phyloP scores from a whole-genome alignment of 2,329 filamentous ascomycete genomes.

The Fusarium odoratissimum region DNA sequence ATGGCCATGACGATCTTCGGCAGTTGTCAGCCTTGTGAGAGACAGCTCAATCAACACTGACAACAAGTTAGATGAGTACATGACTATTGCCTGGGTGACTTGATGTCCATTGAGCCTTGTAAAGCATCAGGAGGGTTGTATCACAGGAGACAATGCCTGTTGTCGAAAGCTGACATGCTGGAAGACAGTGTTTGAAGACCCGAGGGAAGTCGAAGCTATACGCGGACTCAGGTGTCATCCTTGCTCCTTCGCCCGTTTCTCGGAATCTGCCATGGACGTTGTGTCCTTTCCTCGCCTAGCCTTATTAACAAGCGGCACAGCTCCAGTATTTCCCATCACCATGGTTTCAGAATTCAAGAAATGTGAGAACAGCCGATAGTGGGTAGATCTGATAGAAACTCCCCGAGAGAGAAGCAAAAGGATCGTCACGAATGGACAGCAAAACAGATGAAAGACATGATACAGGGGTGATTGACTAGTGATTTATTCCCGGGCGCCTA shows the following conservation, averaged over 20 bases:
- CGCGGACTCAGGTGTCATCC: background rate
- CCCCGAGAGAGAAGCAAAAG: background rate
- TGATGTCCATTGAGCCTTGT: background rate
- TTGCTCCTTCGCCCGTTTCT: conserved; percentile 3
- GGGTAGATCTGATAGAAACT: background rate
- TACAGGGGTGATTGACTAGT: background rate
- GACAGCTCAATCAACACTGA: background rate
- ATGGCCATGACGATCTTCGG: conserved; percentile 16
- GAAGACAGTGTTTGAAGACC: background rate
- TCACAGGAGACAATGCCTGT: background rate
- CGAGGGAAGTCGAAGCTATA: background rate
- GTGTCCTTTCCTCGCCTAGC: conserved; percentile 21
- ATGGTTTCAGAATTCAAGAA: conserved; percentile 19
- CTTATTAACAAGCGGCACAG: background rate
- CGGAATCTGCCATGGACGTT: background rate
- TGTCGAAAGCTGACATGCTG: background rate
- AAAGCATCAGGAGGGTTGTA: background rate
- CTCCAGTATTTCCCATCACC: background rate
- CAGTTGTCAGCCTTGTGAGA: background rate
- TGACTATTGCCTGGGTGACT: background rate
- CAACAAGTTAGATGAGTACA: background rate
- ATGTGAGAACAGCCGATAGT: background rate
- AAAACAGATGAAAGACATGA: background rate
- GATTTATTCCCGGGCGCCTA: background rate
- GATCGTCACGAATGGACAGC: background rate